These are phyloP conservation scores for Salvia miltiorrhiza DNA, from an alignment of 257 asterid species.

Conservation along the genomic window DNA sequence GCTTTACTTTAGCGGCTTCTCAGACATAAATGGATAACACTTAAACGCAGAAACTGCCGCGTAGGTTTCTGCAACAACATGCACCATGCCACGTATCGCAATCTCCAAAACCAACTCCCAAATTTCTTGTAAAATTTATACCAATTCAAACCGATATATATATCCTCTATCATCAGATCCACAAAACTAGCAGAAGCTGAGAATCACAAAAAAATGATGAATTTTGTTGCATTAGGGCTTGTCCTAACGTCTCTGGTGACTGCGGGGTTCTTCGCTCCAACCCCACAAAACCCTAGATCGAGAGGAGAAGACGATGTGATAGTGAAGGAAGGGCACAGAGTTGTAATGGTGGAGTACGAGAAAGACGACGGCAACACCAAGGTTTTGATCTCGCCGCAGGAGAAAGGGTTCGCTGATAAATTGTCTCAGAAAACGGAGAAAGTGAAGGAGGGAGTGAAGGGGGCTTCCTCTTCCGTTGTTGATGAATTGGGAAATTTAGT, in stretches of 20 bases:
- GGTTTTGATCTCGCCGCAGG: constrained; percentile 51
- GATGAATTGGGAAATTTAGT: background rate
- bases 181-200: background rate
- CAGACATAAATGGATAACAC: too few relatives aligned
- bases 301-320: constrained; percentile 29
- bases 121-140: background rate
- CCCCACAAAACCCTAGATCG: constrained; percentile 26
- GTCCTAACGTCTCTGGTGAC: constrained; percentile 44
- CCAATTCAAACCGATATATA: constrained; percentile 7
- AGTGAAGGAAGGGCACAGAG: constrained; percentile 52
- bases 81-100: constrained; percentile 34
- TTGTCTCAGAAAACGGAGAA: background rate
- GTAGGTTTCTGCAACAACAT: constrained; percentile 27
- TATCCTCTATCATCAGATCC: background rate
- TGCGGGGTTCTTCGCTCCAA: constrained; percentile 45
- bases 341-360: constrained; percentile 56
- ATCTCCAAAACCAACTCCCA: constrained; percentile 26
- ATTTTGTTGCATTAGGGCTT: constrained; percentile 43
- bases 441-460: background rate
- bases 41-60: constrained; percentile 28
- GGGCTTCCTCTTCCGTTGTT: constrained; percentile 2
- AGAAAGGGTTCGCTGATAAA: background rate
- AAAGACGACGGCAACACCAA: constrained; percentile 45
- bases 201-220: constrained; percentile 38
- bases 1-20: too few relatives aligned